phyloP scores from a whole-genome alignment of 2,329 filamentous ascomycete species.

The Orbilia quercus region DNA sequence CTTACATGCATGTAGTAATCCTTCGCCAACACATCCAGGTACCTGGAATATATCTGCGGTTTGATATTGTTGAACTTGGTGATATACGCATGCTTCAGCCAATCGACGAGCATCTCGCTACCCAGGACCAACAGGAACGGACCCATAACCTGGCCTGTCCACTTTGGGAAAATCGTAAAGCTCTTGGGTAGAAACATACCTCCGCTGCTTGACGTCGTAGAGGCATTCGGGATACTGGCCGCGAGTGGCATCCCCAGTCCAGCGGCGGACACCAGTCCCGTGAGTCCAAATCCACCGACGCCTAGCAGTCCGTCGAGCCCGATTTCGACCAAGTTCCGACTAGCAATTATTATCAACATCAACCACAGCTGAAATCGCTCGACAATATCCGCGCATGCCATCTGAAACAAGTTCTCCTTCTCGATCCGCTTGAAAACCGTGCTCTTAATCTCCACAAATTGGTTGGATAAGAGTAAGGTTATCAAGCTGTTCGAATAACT shows the following conservation, averaged over 20 bases:
- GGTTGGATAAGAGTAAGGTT: slow-evolving; percentile 92
- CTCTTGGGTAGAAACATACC: slow-evolving; percentile 75
- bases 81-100: slow-evolving; percentile 97
- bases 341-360: slow-evolving; percentile 94
- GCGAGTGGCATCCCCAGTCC: slow-evolving; percentile 32
- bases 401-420: slow-evolving; percentile 95
- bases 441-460: slow-evolving; percentile 98
- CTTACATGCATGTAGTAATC: slow-evolving; percentile 95
- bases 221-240: slow-evolving; percentile 61
- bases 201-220: slow-evolving; percentile 64
- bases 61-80: slow-evolving; percentile 99
- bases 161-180: slow-evolving; percentile 87
- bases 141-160: slow-evolving; percentile 87
- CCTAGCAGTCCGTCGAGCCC: slow-evolving; percentile 75
- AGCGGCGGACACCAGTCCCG: slow-evolving; percentile 60
- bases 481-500: slow-evolving; percentile 96
- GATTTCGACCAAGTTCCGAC: slow-evolving; percentile 95
- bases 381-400: slow-evolving; percentile 95
- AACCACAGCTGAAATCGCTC: slow-evolving; percentile 98
- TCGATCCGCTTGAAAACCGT: slow-evolving; percentile 99
- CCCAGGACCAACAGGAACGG: slow-evolving; percentile 94
- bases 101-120: slow-evolving; percentile 96
- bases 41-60: slow-evolving; percentile 86
- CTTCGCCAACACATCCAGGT: slow-evolving; percentile 92
- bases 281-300: slow-evolving; percentile 62